Percentiles rank a stretch among this genome's conserved stretches.
Evolutionary conservation across 306 rosid genomes (phyloP).

Genomic region (Erythrophleum fordii): DNA sequence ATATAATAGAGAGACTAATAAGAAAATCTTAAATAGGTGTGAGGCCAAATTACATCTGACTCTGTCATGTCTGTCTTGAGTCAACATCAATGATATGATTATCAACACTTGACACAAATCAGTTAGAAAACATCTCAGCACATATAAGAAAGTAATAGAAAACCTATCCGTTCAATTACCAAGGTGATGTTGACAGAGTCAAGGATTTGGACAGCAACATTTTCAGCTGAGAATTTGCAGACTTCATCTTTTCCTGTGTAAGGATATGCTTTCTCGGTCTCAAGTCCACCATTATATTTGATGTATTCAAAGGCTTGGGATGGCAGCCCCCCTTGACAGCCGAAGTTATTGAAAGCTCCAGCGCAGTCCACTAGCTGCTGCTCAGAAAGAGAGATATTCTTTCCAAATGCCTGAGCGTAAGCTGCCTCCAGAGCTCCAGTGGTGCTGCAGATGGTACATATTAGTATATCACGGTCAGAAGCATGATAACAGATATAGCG

Average conservation of each 20-base stretch:
- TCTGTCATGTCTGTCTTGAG: constrained; percentile 24
- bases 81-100: constrained; percentile 17
- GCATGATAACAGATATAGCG: not conserved
- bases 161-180: constrained; percentile 50
- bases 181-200: constrained; percentile 81
- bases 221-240: constrained; percentile 70
- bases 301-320: constrained; percentile 98
- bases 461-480: constrained; percentile 26
- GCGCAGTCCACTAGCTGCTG: constrained; percentile 98
- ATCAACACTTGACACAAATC: not conserved
- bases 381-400: constrained; percentile 83
- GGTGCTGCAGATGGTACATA: constrained; percentile 61
- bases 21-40: constrained; percentile 17
- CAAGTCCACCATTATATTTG: constrained; percentile 91
- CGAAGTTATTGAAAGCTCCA: constrained; percentile 85
- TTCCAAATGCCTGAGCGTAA: constrained; percentile 72
- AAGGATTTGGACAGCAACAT: constrained; percentile 67
- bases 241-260: constrained; percentile 58
- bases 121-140: constrained; percentile 6
- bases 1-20: not conserved
- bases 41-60: constrained; percentile 19
- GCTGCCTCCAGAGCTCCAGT: constrained; percentile 98
- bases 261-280: constrained; percentile 86
- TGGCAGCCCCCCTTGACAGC: constrained; percentile 91
- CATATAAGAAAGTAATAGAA: not conserved